phyloP scores from a whole-genome alignment of 2,329 filamentous ascomycete species.

The Pseudopyricularia cyperi region DNA sequence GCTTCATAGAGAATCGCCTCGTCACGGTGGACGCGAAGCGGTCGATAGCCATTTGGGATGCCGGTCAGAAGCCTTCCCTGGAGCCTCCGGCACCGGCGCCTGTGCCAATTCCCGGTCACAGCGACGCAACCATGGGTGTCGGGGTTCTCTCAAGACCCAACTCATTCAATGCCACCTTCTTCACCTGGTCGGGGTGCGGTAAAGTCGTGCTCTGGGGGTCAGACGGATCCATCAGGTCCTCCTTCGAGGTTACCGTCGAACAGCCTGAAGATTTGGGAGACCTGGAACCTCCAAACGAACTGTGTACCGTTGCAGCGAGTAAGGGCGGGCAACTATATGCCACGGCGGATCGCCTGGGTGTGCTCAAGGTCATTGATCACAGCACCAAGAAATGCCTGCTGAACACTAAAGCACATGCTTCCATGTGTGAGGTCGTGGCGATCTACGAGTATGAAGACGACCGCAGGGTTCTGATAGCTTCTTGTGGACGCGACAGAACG shows the following conservation, averaged over 20 bases:
- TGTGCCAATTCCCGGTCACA: constrained; percentile 48
- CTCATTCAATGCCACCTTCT: constrained; percentile 55
- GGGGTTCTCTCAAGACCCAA: constrained; percentile 49
- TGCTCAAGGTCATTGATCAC: constrained; percentile 58
- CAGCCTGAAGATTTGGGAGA: constrained; percentile 37
- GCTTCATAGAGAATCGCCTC: constrained; percentile 51
- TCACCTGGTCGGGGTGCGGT: constrained; percentile 79
- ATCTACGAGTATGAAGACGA: constrained; percentile 53
- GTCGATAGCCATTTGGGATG: constrained; percentile 56
- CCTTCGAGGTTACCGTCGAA: constrained; percentile 57
- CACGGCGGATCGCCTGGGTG: constrained; percentile 78
- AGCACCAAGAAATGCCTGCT: constrained; percentile 47
- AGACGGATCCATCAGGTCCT: constrained; percentile 54
- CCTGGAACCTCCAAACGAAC: constrained; percentile 41
- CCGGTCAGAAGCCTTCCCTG: constrained; percentile 24
- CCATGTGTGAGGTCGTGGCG: constrained; percentile 72
- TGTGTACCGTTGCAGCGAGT: constrained; percentile 47
- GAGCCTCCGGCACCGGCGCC: constrained; percentile 15
- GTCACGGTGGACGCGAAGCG: constrained; percentile 65
- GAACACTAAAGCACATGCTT: constrained; percentile 73
- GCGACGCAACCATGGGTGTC: constrained; percentile 60
- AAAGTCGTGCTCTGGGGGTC: constrained; percentile 72
- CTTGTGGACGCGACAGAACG: constrained; percentile 79
- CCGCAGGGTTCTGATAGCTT: constrained; percentile 57
- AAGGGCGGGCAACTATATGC: constrained; percentile 53